Evolutionary conservation across 2,329 filamentous ascomycete species (phyloP).

Genomic region (Drechslerella coelobrocha): DNA sequence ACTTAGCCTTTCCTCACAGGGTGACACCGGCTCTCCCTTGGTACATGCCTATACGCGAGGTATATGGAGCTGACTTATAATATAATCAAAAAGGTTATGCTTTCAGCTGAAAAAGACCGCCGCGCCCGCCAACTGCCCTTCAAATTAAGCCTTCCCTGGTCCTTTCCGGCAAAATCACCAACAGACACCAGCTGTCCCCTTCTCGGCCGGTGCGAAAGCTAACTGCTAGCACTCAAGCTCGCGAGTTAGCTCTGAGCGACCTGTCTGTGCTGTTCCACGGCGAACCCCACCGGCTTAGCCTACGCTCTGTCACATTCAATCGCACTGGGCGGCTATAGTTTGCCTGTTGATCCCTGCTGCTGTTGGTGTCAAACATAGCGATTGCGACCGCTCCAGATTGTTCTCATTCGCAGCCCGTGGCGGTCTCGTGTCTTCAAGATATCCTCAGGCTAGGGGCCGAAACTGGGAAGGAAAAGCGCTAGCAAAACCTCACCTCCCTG

Average conservation of each 20-base stretch:
- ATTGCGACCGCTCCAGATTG: conserved; percentile 13
- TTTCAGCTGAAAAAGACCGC: neutral
- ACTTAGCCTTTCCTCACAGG: too few relatives aligned
- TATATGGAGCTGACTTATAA: too few relatives aligned
- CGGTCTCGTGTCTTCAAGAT: neutral
- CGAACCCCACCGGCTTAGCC: neutral
- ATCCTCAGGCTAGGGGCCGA: neutral
- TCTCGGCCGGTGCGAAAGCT: conserved; percentile 5
- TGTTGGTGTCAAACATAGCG: conserved; percentile 5
- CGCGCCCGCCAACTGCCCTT: neutral
- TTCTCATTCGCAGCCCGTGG: conserved; percentile 1
- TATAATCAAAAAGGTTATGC: too few relatives aligned
- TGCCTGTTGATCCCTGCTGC: conserved; percentile 1
- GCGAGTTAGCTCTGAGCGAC: too few relatives aligned
- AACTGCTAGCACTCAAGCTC: neutral
- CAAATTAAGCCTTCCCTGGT: neutral
- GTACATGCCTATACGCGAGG: too few relatives aligned
- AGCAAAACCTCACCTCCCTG: conserved; percentile 2
- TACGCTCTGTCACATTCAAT: conserved; percentile 6
- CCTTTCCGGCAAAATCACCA: neutral
- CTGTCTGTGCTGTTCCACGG: neutral
- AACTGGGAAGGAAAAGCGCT: neutral
- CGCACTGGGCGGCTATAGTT: conserved; percentile 10
- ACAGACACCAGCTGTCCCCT: neutral
- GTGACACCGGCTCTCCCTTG: too few relatives aligned